Evolutionary conservation across 2,329 filamentous ascomycete genomes (phyloP), one percentile per base, ranked within the genome.

Genomic region (Aspergillus fructus): DNA sequence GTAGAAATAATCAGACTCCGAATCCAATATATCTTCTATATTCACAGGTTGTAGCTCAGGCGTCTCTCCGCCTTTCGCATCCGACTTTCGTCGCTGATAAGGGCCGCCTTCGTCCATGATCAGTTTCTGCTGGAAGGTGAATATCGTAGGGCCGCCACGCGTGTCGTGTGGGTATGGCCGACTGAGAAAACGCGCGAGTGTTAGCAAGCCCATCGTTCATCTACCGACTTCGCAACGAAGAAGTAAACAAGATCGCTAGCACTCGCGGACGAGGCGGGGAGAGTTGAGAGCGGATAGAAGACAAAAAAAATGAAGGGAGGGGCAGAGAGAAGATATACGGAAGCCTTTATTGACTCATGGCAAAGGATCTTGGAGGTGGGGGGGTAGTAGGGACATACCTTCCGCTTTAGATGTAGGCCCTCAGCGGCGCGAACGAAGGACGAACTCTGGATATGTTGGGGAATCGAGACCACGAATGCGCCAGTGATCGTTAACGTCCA

Each of bases 111-210:
- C 67, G 45, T 72, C 69, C 66, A 73, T 71, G 55, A 71, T 65
- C 47, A 72, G 66, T 59, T 73, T 71, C 60, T 73, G 70, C 49
- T 74, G 71, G 47, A 75, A 75, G 37, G 62, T 68, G 41, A 75
- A 70, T 41, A 75, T 61, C 15, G 73, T 73, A 30, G 72, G 73
- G 30, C 69, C 71, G 67, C 72, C 66, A 55, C 66, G 66, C 12
- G 23, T 48, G 30, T 63, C 53, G 58, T 71, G 65, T 50, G 65
- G 68, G 46, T 71, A 72, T n/a, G 72, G 64, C 54, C 72, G 70
- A 62, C 71, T 75, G 50, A 72, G 67, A 54, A 75, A 74, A 52
- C 72, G 72, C 23, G 61, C 63, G 49, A 74, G 68, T 30, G 70
- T 75, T 67, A 75, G 72, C 71, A 75, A 71, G 49, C 65, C 68